A percentile compares a stretch with the other conserved stretches of the same genome.
Conservation (phyloP, 1,139 yeast genomes). For the Hyphopichia burtonii region DNA sequence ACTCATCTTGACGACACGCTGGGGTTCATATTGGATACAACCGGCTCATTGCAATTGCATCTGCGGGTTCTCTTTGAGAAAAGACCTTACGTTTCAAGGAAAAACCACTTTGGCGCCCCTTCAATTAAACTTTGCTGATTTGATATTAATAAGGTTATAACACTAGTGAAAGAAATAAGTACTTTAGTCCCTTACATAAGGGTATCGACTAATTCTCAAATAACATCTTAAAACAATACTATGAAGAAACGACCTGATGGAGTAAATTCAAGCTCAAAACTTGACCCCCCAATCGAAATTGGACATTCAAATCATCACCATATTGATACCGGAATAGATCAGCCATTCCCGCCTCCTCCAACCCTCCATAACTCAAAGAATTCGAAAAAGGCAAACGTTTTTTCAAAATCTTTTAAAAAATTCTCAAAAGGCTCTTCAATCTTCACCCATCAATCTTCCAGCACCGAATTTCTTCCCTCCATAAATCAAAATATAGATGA, state of each 20-base stretch:
- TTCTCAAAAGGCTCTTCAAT: constrained; percentile 12
- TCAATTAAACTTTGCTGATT: too few species aligned
- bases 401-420: constrained; percentile 21
- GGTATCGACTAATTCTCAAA: too few species aligned
- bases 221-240: not conserved
- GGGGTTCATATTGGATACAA: too few species aligned
- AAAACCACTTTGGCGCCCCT: too few species aligned
- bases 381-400: constrained; percentile 14
- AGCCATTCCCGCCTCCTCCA: not conserved
- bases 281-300: constrained; percentile 2
- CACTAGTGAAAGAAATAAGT: too few species aligned
- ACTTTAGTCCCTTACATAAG: too few species aligned
- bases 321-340: not conserved
- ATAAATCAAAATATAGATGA: not conserved
- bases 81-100: too few species aligned
- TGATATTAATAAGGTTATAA: too few species aligned
- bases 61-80: too few species aligned
- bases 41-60: too few species aligned
- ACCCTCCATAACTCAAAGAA: not conserved
- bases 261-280: not conserved
- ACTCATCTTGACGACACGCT: too few species aligned
- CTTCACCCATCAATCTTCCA: constrained; percentile 2
- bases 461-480: not conserved
- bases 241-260: constrained; percentile 2
- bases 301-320: not conserved